Base-by-base conservation (phyloP, 352 stramenopile species). In the Pythium pyrilobum region DNA sequence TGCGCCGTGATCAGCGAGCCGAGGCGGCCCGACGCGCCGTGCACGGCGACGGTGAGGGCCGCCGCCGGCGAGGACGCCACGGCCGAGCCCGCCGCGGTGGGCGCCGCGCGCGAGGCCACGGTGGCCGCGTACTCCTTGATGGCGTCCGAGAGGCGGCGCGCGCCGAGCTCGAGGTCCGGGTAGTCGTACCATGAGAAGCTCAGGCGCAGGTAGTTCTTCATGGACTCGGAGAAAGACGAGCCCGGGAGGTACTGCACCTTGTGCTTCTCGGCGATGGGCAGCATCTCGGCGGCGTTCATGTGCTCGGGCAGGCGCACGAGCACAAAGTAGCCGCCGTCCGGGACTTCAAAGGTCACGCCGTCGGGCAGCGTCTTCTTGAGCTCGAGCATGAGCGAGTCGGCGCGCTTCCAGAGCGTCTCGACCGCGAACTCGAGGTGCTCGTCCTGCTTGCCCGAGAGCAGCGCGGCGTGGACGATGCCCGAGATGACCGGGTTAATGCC, bases 401-500 rank as follows among this genome's bases (percentile, higher is more conserved):
- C 81, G 49, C 81, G 81, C 34, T 73, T 56, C 81, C 79, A 92
- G 0, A 92, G 69, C 34, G 79, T 92, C 45, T 87, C 52, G 11
- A 82, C 69, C 1, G 81, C 81, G 21, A 77, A 86, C 47, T 87
- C 66, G n/a, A 92, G 59, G 70, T 92, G 81, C 48, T 90, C 54
- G 43, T 87, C 67, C 57, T 90, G 82, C 66, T 79, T 70, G 15
- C 81, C 77, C 15, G 81, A 88, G 4, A 73, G 40, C 48, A 89
- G 85, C 36, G 77, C 76, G 0, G 74, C 52, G 62, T 93, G 74
- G 15, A 97, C 73, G 42, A 96, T 97, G 28, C 89, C 80, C 18
- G 87, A 87, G 61, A 97, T 88, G 6, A 97, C 85, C 7, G 89
- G 90, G 63, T 95, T 95, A 50, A 98, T 93, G 67, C 94, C 96